Percentiles rank a stretch among this genome's conserved stretches.
These are phyloP conservation scores for Tolypocladium capitatum DNA, from an alignment of 2,329 filamentous ascomycete genomes.

Conservation along the genomic window DNA sequence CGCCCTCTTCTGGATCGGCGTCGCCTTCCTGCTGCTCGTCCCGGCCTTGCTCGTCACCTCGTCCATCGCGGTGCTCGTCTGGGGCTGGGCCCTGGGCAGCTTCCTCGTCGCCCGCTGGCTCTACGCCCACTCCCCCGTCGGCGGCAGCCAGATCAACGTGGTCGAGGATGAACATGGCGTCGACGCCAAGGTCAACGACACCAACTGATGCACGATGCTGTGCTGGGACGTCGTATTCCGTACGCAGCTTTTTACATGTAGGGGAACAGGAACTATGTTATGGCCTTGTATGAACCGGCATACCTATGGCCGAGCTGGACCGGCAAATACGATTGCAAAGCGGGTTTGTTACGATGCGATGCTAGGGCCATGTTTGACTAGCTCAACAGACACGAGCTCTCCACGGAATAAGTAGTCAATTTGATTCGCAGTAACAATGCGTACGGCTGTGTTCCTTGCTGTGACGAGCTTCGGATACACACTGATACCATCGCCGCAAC, in stretches of 20 bases:
- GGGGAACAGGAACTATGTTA: not conserved
- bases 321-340: not conserved
- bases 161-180: constrained; percentile 12
- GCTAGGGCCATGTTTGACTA: not conserved
- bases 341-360: not conserved
- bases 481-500: not conserved
- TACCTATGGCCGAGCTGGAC: not conserved
- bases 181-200: constrained; percentile 4
- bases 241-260: not conserved
- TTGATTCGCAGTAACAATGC: not conserved
- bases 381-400: no score
- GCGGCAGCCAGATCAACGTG: constrained; percentile 6
- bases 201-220: not conserved
- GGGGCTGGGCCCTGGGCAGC: constrained; percentile 51
- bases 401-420: not conserved
- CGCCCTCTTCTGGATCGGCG: constrained; percentile 52
- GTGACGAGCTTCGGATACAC: not conserved
- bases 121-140: constrained; percentile 23
- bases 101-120: constrained; percentile 38
- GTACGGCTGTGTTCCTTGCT: not conserved
- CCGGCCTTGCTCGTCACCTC: constrained; percentile 56
- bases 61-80: constrained; percentile 48
- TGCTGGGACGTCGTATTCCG: not conserved
- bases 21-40: constrained; percentile 54
- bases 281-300: not conserved